These are phyloP conservation scores for Oidium heveae DNA, from an alignment of 2,329 filamentous ascomycete genomes.

Conservation along the genomic window DNA sequence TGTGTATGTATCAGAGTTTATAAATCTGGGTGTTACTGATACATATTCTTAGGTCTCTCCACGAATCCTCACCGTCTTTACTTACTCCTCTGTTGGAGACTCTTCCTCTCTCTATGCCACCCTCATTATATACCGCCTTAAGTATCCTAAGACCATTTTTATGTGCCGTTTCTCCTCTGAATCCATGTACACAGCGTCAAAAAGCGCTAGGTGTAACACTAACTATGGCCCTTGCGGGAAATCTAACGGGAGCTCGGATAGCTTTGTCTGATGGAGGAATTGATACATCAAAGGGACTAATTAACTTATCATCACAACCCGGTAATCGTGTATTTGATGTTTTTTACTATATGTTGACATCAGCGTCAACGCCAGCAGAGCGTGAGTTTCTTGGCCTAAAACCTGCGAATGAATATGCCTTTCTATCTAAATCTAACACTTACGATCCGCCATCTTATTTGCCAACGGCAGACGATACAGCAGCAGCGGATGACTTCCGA, in stretches of 20 bases:
- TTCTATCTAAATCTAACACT: conserved; percentile 63
- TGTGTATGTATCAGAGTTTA: neutral
- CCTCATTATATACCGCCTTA: conserved; percentile 51
- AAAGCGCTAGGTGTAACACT: conserved; percentile 59
- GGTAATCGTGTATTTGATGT: conserved; percentile 90
- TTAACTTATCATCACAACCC: conserved; percentile 52
- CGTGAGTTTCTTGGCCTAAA: conserved; percentile 69
- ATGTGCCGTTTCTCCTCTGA: conserved; percentile 65
- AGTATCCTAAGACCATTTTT: conserved; percentile 69
- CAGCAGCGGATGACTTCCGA: conserved; percentile 81
- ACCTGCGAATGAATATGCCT: conserved; percentile 46
- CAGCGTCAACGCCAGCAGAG: conserved; percentile 71
- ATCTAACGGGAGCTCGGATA: conserved; percentile 48
- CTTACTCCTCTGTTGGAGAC: conserved; percentile 58
- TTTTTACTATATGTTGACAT: conserved; percentile 88
- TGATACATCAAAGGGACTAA: conserved; percentile 54
- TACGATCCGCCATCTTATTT: conserved; percentile 72
- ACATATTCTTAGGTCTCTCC: conserved; percentile 41
- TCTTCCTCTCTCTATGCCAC: conserved; percentile 56
- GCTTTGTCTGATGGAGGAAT: conserved; percentile 71
- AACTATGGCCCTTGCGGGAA: conserved; percentile 58
- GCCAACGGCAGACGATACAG: conserved; percentile 75
- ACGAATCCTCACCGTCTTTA: conserved; percentile 67
- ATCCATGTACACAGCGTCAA: conserved; percentile 62
- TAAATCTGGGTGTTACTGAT: neutral